phyloP scores from a whole-genome alignment of 208 protist genomes.

The Wallacemonas rigidus region DNA sequence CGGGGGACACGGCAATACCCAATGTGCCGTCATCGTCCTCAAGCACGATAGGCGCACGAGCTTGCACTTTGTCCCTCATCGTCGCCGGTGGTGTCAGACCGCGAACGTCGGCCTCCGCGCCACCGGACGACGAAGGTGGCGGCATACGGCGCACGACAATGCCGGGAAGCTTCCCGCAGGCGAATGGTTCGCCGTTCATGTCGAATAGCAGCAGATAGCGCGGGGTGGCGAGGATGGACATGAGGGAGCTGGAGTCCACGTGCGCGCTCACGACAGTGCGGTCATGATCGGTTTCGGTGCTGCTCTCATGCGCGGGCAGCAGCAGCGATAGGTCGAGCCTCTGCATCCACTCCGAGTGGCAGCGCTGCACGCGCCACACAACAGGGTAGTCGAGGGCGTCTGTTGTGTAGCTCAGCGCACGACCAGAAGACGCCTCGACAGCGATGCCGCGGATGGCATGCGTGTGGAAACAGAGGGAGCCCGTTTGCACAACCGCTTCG shows the following conservation, averaged over 20 bases:
- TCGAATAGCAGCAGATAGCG: conserved; percentile 81
- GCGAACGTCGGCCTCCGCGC: too few relatives aligned
- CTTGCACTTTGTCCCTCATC: background rate
- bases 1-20: conserved; percentile 42
- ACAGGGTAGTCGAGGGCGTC: conserved; percentile 55
- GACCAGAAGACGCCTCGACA: conserved; percentile 34
- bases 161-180: conserved; percentile 43
- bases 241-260: conserved; percentile 39
- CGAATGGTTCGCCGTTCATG: conserved; percentile 66
- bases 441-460: conserved; percentile 63
- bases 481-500: conserved; percentile 28
- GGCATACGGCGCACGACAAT: background rate
- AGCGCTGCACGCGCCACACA: conserved; percentile 79
- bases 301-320: conserved; percentile 19
- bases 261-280: conserved; percentile 47
- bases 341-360: conserved; percentile 40
- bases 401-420: conserved; percentile 67
- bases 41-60: conserved; percentile 23
- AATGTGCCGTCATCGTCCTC: conserved; percentile 63
- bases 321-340: conserved; percentile 33
- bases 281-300: conserved; percentile 16
- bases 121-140: background rate
- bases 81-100: background rate
- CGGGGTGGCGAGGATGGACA: conserved; percentile 58
- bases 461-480: conserved; percentile 67